Percentiles rank a stretch among this genome's conserved stretches.
Conservation (phyloP, 768 basidiomycete genomes). For the Sistotremastrum niveocremeum region DNA sequence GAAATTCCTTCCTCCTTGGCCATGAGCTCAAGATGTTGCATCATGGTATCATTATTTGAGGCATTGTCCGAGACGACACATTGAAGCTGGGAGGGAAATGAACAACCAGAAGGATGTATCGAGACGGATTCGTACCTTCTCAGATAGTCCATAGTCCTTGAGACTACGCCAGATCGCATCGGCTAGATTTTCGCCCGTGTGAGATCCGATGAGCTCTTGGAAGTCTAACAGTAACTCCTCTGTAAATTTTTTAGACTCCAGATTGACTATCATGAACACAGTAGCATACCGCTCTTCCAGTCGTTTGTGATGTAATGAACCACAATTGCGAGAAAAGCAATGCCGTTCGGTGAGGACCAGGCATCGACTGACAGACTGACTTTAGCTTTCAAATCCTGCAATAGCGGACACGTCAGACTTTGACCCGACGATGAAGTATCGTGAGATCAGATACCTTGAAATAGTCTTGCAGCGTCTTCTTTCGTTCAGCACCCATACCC, state of each 20-base stretch:
- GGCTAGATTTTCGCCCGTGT: slow-evolving; percentile 4
- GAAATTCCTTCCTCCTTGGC: no score
- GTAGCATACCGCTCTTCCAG: slow-evolving; percentile 1
- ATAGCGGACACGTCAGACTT: no score
- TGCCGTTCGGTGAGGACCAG: slow-evolving; percentile 3
- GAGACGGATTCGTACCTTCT: neutral
- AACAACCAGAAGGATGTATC: no score
- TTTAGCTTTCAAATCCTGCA: slow-evolving; percentile 1
- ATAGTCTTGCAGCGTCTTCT: no score
- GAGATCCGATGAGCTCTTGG: slow-evolving; percentile 3
- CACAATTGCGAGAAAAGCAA: slow-evolving; percentile 5
- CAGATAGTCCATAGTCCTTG: slow-evolving; percentile 1
- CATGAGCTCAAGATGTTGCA: no score
- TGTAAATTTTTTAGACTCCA: neutral
- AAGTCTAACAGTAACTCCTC: slow-evolving; percentile 4
- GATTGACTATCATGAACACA: no score
- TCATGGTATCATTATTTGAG: no score
- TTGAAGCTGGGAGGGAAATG: no score
- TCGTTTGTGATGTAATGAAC: slow-evolving; percentile 3
- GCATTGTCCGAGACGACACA: no score
- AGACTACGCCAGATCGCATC: neutral
- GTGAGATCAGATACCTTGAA: no score
- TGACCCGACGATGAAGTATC: no score
- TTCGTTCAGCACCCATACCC: no score
- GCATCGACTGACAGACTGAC: slow-evolving; percentile 5